Base-by-base conservation (phyloP, 768 basidiomycete genomes). In the Sutorius australiensis region DNA sequence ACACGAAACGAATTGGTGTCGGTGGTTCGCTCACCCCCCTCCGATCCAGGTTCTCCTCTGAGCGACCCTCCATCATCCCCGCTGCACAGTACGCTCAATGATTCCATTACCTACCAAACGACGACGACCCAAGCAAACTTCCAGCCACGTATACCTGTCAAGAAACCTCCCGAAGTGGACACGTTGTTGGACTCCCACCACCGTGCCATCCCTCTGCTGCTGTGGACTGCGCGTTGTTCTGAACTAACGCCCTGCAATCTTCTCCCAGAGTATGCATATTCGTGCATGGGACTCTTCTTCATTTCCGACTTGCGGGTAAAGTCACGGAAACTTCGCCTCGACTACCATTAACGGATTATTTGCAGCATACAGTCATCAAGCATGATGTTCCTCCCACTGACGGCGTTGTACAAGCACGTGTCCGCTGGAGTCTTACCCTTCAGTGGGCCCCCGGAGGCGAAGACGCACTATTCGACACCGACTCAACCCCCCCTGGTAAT, bases 381-480 rank as follows among this genome's bases (percentile, higher is more conserved):
- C 13, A 49, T 32, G 24, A 8, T 1, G 31, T 13, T 11, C 30
- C 44, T 44, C 53, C 59, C 8, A 11, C 11, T 32, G 21, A 54
- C 2, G 48, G 47, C 13, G 21, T 53, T 7, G 28, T 61, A 2
- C 39, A 60, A 40, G 77, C 77, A 7, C 63, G 53, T 21, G 72
- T 80, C 6, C 54, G 72, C 43, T 83, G 81, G 81, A 59, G 57
- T 39, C 67, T 81, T 38, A 68, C 64, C n/a, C 69, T 80, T 27
- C 60, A 70, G 45, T 83, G 81, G 81, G 71, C 70, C 11, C 65
- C 74, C 5, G 80, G 80, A 21, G 80, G 80, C 3, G 80, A 82
- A 62, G 72, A 75, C 21, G 56, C 57, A 31, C 57, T 68, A 32
- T 62, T 66, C 50, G n/a, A 41, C 17, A 16, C 42, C 19, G 37